Evolutionary conservation across 2,329 filamentous ascomycete genomes (phyloP).

Genomic region (Scorias spongiosa): DNA sequence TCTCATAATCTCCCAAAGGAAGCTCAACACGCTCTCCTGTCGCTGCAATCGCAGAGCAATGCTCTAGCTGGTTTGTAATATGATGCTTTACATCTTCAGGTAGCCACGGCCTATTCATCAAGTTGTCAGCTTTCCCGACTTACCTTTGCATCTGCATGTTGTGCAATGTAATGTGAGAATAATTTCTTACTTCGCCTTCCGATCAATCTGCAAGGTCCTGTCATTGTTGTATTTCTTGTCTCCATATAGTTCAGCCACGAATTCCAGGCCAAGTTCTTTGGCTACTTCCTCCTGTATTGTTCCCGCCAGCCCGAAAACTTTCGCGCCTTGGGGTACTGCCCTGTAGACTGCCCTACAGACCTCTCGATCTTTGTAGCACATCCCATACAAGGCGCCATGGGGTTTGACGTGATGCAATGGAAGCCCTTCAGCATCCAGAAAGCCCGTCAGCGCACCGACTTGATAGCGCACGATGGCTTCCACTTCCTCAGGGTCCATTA

Average conservation of each 20-base stretch:
- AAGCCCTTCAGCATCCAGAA: slow-evolving; percentile 41
- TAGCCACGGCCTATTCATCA: slow-evolving; percentile 23
- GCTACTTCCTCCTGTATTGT: slow-evolving; percentile 40
- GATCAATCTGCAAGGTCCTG: slow-evolving; percentile 38
- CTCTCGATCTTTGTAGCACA: slow-evolving; percentile 36
- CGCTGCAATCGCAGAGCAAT: slow-evolving; percentile 25
- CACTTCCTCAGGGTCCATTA: slow-evolving; percentile 39
- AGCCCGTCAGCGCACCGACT: slow-evolving; percentile 45
- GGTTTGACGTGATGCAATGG: slow-evolving; percentile 45
- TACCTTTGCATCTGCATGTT: background rate
- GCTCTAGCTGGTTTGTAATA: slow-evolving; percentile 25
- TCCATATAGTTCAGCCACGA: slow-evolving; percentile 37
- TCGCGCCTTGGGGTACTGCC: slow-evolving; percentile 39
- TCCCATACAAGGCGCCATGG: slow-evolving; percentile 44
- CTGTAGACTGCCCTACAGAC: slow-evolving; percentile 38
- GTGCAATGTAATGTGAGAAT: background rate
- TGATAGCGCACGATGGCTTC: slow-evolving; percentile 46
- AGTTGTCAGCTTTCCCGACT: background rate
- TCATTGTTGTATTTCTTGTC: slow-evolving; percentile 41
- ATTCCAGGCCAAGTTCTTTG: slow-evolving; percentile 36
- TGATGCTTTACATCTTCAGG: slow-evolving; percentile 27
- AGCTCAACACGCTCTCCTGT: slow-evolving; percentile 27
- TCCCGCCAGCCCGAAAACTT: slow-evolving; percentile 40
- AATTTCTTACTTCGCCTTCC: slow-evolving; percentile 37
- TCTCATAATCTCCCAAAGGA: slow-evolving; percentile 26